Evolutionary conservation across 2,329 filamentous ascomycete species (phyloP).

Genomic region (Purpureocillium takamizusanense): DNA sequence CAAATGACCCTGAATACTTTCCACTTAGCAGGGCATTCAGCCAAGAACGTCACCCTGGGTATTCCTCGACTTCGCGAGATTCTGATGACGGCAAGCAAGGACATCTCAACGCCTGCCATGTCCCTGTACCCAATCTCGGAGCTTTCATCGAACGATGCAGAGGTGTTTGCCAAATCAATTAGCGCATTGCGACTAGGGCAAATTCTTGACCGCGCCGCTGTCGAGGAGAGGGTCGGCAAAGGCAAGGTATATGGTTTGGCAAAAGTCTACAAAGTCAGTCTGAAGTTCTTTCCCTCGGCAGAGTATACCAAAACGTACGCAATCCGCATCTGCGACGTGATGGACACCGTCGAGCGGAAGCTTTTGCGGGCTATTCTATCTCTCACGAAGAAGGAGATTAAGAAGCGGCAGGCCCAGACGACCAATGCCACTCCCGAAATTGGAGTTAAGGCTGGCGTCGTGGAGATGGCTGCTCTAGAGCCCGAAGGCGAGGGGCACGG

Average conservation of each 20-base stretch:
- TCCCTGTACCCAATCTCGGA: constrained; percentile 70
- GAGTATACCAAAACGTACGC: constrained; percentile 85
- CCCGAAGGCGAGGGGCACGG: constrained; percentile 6
- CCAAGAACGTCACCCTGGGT: constrained; percentile 98
- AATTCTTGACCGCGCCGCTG: constrained; percentile 70
- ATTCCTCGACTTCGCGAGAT: constrained; percentile 96
- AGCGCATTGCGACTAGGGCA: constrained; percentile 77
- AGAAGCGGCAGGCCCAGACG: constrained; percentile 61
- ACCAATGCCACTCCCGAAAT: constrained; percentile 71
- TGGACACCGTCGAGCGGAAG: constrained; percentile 69
- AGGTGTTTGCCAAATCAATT: constrained; percentile 85
- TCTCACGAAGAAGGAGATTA: constrained; percentile 68
- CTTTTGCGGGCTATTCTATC: constrained; percentile 66
- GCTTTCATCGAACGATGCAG: constrained; percentile 57
- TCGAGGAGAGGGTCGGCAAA: constrained; percentile 70
- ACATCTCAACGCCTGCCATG: constrained; percentile 88
- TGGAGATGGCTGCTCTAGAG: constrained; percentile 36
- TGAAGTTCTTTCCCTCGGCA: constrained; percentile 74
- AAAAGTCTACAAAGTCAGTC: constrained; percentile 74
- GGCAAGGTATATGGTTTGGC: constrained; percentile 61
- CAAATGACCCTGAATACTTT: constrained; percentile 99
- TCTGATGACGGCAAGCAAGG: constrained; percentile 88
- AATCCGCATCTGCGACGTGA: constrained; percentile 69
- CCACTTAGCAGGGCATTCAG: constrained; percentile 95
- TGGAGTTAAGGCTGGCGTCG: constrained; percentile 40